Percentiles rank a stretch among this genome's conserved stretches.
Conservation (phyloP, 805 yeast genomes). For the Scheffersomyces spartinae region DNA sequence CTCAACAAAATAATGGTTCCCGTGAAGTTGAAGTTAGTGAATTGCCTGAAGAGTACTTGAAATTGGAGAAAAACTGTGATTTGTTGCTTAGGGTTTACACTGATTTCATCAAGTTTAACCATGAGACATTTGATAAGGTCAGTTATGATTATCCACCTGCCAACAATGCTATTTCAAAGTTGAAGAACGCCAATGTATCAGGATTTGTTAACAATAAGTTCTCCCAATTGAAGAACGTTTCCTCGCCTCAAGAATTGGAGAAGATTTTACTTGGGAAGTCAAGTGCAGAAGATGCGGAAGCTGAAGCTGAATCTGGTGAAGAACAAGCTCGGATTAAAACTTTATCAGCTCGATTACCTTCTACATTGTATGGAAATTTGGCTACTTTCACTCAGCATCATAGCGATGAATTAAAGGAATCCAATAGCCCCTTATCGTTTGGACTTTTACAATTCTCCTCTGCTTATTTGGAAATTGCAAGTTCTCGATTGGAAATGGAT, state of each 20-base stretch:
- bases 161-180: constrained; percentile 33
- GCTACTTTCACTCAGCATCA: constrained; percentile 44
- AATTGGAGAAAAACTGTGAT: constrained; percentile 58
- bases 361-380: constrained; percentile 65
- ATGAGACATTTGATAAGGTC: constrained; percentile 56
- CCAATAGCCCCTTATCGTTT: constrained; percentile 37
- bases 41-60: constrained; percentile 61
- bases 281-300: constrained; percentile 6
- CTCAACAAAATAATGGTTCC: too few species aligned
- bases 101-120: constrained; percentile 29
- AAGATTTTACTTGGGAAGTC: constrained; percentile 33
- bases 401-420: constrained; percentile 33
- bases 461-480: constrained; percentile 51
- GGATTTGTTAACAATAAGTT: constrained; percentile 44
- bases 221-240: constrained; percentile 49
- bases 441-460: constrained; percentile 45
- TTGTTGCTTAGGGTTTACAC: constrained; percentile 49
- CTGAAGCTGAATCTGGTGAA: constrained; percentile 6
- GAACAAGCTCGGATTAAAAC: constrained; percentile 18
- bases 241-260: constrained; percentile 57
- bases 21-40: constrained; percentile 64
- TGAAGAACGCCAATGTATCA: constrained; percentile 58
- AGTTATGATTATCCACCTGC: constrained; percentile 77
- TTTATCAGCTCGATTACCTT: constrained; percentile 37
- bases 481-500: constrained; percentile 62